Evolutionary conservation across 139 green algal species (phyloP).

Genomic region (Chara braunii): DNA sequence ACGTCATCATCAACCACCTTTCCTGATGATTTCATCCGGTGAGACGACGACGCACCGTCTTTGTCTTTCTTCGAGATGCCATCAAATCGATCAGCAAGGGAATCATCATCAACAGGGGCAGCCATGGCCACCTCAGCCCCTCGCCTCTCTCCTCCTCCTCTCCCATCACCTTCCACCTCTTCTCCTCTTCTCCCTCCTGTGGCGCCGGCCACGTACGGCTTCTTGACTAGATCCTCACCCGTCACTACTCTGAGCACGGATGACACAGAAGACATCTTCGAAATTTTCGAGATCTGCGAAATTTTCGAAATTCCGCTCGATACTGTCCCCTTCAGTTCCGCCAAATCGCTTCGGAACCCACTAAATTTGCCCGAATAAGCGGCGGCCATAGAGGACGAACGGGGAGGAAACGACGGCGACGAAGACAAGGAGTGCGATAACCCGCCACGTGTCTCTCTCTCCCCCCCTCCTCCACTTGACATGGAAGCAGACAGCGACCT

Average conservation of each 20-base stretch:
- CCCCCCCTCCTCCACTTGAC: background rate
- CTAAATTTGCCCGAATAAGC: background rate
- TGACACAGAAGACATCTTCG: too few species aligned
- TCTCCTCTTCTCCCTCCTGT: background rate
- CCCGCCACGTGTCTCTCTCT: too few species aligned
- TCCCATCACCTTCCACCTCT: background rate
- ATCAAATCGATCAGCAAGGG: too few species aligned
- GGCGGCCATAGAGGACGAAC: background rate
- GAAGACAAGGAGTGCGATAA: too few species aligned
- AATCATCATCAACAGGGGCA: too few species aligned
- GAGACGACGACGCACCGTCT: too few species aligned
- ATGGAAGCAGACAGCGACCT: background rate
- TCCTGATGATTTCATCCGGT: too few species aligned
- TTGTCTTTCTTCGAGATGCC: too few species aligned
- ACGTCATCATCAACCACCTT: too few species aligned
- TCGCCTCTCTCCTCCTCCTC: slow-evolving; percentile 16
- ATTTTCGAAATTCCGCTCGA: slow-evolving; percentile 18
- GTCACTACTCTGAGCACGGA: slow-evolving; percentile 33
- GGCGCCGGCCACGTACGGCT: background rate
- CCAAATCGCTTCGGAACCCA: slow-evolving; percentile 23
- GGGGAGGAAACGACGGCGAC: too few species aligned
- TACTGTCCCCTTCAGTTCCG: slow-evolving; percentile 17
- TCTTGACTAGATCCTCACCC: slow-evolving; percentile 20
- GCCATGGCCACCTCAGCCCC: background rate
- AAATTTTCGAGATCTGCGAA: too few species aligned